A percentile compares a stretch with the other conserved stretches of the same genome.
phyloP scores from a whole-genome alignment of 768 basidiomycete species.

The Phylloporus scabripes region DNA sequence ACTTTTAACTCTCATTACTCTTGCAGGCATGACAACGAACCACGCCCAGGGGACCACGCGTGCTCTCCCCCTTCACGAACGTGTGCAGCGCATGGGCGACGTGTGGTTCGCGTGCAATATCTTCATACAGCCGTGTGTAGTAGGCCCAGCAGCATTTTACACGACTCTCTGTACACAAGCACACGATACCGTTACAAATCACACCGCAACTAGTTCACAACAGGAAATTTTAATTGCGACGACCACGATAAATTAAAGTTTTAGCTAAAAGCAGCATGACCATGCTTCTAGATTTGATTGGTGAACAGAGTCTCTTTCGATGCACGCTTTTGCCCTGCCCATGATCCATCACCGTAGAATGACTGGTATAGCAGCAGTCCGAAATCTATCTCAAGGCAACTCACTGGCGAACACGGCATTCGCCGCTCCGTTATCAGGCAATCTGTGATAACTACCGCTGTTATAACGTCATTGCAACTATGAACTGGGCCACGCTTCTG shows the following conservation, averaged over 20 bases:
- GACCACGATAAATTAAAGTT: slow-evolving; percentile 24
- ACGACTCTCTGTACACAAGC: slow-evolving; percentile 14
- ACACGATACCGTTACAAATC: slow-evolving; percentile 10
- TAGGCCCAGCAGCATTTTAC: slow-evolving; percentile 3
- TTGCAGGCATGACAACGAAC: slow-evolving; percentile 5
- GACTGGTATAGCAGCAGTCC: not conserved
- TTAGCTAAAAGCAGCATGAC: slow-evolving; percentile 22
- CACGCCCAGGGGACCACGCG: not conserved
- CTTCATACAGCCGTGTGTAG: slow-evolving; percentile 6
- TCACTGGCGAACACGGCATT: not conserved
- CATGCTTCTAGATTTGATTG: slow-evolving; percentile 23
- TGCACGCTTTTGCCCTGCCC: slow-evolving; percentile 3
- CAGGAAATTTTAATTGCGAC: slow-evolving; percentile 15
- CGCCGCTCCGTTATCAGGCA: not conserved
- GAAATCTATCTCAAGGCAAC: not conserved
- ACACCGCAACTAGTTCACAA: slow-evolving; percentile 18
- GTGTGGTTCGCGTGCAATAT: slow-evolving; percentile 13
- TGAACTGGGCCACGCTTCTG: not conserved
- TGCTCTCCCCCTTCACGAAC: slow-evolving; percentile 1
- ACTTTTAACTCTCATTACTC: not conserved
- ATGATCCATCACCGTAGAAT: not conserved
- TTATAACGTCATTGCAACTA: not conserved
- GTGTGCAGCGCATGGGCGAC: slow-evolving; percentile 5
- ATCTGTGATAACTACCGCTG: not conserved
- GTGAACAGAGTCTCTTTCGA: slow-evolving; percentile 17